Evolutionary conservation across 2,329 filamentous ascomycete genomes (phyloP).

Genomic region (Verticillium nonalfalfae): DNA sequence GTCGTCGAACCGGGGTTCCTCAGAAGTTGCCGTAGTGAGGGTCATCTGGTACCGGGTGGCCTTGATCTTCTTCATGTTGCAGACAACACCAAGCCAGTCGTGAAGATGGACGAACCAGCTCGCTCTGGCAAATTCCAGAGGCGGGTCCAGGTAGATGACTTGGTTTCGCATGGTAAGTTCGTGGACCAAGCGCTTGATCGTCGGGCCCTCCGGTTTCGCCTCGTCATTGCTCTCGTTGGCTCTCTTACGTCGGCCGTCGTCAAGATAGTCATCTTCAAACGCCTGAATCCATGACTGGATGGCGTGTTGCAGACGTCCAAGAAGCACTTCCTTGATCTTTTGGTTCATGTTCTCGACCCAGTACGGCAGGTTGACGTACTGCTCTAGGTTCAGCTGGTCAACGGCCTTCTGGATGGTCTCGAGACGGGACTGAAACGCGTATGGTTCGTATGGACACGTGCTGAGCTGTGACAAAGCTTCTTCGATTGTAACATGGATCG

Average conservation of each 20-base stretch:
- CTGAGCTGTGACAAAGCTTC: slow-evolving; percentile 78
- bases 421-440: slow-evolving; percentile 73
- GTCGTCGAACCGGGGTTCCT: slow-evolving; percentile 71
- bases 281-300: slow-evolving; percentile 81
- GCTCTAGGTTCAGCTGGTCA: slow-evolving; percentile 93
- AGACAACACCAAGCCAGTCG: slow-evolving; percentile 87
- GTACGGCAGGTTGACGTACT: slow-evolving; percentile 84
- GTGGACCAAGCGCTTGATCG: slow-evolving; percentile 69
- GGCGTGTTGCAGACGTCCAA: slow-evolving; percentile 76
- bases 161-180: slow-evolving; percentile 98
- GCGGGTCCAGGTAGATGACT: slow-evolving; percentile 92
- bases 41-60: slow-evolving; percentile 92
- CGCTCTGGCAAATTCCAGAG: slow-evolving; percentile 82
- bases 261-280: slow-evolving; percentile 60
- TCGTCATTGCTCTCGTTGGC: slow-evolving; percentile 34
- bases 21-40: slow-evolving; percentile 58
- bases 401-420: slow-evolving; percentile 87
- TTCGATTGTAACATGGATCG: slow-evolving; percentile 74
- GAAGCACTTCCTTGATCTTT: slow-evolving; percentile 74
- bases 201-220: slow-evolving; percentile 47
- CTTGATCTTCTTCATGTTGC: slow-evolving; percentile 89
- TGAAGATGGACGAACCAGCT: slow-evolving; percentile 93
- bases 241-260: slow-evolving; percentile 48
- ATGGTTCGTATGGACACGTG: slow-evolving; percentile 73
- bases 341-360: slow-evolving; percentile 88